A percentile compares a stretch with the other conserved stretches of the same genome.
Conservation (phyloP, 805 yeast species). For the Kazachstania viticola region DNA sequence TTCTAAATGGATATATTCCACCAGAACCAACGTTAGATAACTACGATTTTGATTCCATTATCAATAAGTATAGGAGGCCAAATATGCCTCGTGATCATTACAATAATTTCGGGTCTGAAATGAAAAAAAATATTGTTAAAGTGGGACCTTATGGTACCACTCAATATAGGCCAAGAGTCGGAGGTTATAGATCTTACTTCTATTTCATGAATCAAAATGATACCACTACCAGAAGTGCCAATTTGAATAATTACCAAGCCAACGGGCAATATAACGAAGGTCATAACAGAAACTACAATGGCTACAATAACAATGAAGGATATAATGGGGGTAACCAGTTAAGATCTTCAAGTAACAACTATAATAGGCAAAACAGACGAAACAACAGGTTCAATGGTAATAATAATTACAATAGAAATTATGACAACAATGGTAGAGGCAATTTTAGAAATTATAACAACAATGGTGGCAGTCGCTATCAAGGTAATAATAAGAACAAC, state of each 20-base stretch:
- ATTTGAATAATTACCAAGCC: constrained; percentile 3
- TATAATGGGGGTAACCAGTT: constrained; percentile 3
- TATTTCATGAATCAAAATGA: constrained; percentile 11
- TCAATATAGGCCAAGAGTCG: constrained; percentile 36
- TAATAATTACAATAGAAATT: constrained; percentile 5
- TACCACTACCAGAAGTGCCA: constrained; percentile 3
- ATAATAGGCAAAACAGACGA: constrained; percentile 3
- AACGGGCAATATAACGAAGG: constrained; percentile 1
- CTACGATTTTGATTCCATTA: constrained; percentile 55
- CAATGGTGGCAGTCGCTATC: constrained; percentile 5
- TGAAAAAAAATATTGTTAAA: constrained; percentile 30
- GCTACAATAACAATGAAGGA: constrained; percentile 1
- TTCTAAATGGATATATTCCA: constrained; percentile 66
- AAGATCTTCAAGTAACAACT: not conserved
- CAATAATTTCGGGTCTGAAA: constrained; percentile 22
- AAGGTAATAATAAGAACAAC: not conserved
- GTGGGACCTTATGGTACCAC: constrained; percentile 40
- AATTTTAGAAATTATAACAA: constrained; percentile 5
- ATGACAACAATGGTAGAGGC: constrained; percentile 1
- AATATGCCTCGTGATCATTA: constrained; percentile 23
- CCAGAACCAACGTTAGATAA: constrained; percentile 48
- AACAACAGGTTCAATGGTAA: constrained; percentile 3
- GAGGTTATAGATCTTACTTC: constrained; percentile 40
- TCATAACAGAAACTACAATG: constrained; percentile 11
- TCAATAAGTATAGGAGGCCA: constrained; percentile 34